Percentiles rank a stretch among this genome's conserved stretches.
Conservation (phyloP, 2,329 filamentous ascomycete genomes). For the Trichoderma breve region DNA sequence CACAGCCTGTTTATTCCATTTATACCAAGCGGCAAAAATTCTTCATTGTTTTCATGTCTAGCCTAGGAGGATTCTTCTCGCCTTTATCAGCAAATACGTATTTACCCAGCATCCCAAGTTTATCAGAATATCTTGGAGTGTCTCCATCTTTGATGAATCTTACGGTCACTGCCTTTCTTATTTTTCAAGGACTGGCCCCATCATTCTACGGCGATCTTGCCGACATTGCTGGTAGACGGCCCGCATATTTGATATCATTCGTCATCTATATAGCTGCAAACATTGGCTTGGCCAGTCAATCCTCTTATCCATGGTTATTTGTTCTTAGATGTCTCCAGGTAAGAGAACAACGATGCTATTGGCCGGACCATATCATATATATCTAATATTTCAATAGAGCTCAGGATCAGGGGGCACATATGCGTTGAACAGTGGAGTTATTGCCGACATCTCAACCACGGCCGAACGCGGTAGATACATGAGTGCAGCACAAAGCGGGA, state of each 20-base stretch:
- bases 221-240: slow-evolving; percentile 1
- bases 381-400: background rate
- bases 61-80: slow-evolving; percentile 17
- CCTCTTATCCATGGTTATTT: background rate
- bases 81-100: background rate
- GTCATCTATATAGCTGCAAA: background rate
- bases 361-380: background rate
- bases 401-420: background rate
- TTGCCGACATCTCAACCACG: slow-evolving; percentile 6
- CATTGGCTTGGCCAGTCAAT: slow-evolving; percentile 1
- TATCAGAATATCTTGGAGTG: background rate
- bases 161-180: slow-evolving; percentile 2
- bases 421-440: background rate
- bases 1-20: slow-evolving; percentile 6
- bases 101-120: background rate
- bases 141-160: slow-evolving; percentile 7
- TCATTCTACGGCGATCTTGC: slow-evolving; percentile 6
- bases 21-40: slow-evolving; percentile 13
- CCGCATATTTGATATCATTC: background rate
- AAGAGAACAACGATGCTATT: background rate
- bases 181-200: slow-evolving; percentile 1
- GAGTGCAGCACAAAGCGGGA: background rate
- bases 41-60: slow-evolving; percentile 18
- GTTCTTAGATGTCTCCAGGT: slow-evolving; percentile 7
- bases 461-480: background rate